These are phyloP conservation scores for Ganoderma sp. DNA, from an alignment of 1,284 basidiomycete genomes.

Conservation along the genomic window DNA sequence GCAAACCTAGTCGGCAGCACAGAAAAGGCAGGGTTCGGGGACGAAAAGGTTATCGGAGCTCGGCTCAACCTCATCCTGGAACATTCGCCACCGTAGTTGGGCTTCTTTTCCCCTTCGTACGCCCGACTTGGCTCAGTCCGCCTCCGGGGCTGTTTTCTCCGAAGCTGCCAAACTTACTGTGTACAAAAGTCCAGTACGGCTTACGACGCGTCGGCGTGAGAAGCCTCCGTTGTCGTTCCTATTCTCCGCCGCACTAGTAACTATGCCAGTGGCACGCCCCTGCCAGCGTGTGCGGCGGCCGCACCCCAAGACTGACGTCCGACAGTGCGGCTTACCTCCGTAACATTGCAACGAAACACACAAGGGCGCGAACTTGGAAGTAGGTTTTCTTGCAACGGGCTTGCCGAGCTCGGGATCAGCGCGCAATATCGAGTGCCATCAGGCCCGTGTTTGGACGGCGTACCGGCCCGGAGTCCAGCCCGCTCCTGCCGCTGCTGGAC, in stretches of 20 bases:
- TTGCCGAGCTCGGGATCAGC: conserved; percentile 8
- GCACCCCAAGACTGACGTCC: background rate
- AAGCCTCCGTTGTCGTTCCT: background rate
- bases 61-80: background rate
- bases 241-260: background rate
- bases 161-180: background rate
- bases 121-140: background rate
- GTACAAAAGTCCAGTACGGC: background rate
- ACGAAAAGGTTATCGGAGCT: no score
- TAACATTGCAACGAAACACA: conserved; percentile 10
- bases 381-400: background rate
- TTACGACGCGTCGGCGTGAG: background rate
- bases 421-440: conserved; percentile 10
- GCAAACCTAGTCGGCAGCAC: background rate
- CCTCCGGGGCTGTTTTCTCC: background rate
- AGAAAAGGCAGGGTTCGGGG: background rate
- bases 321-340: background rate
- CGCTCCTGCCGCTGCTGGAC: background rate
- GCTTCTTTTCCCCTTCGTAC: background rate
- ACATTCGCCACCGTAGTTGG: background rate
- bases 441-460: background rate
- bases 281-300: background rate
- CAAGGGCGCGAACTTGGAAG: background rate
- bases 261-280: background rate
- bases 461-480: background rate